Conservation (phyloP, 768 basidiomycete species). For the Tylopilus subfusipes region DNA sequence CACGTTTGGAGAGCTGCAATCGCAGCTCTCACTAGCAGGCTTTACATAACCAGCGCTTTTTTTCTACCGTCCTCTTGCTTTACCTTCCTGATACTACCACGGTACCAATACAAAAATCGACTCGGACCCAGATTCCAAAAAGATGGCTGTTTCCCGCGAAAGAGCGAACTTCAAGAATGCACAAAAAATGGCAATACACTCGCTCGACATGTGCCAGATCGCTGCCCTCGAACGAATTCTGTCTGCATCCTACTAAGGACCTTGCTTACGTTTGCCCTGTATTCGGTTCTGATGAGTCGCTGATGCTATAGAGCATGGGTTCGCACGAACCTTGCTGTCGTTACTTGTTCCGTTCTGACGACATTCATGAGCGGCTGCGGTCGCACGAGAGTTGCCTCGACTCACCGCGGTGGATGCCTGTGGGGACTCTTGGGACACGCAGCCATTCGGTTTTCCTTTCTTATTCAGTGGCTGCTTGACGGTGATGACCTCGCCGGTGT, state of each 20-base stretch:
- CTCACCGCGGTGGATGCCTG: background rate
- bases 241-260: background rate
- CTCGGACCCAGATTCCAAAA: background rate
- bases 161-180: background rate
- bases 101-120: background rate
- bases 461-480: background rate
- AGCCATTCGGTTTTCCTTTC: background rate
- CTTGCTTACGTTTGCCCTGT: background rate
- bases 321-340: slow-evolving; percentile 1
- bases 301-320: background rate
- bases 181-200: background rate
- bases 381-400: background rate
- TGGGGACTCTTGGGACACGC: background rate
- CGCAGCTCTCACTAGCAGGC: too few species aligned
- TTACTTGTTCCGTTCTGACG: background rate
- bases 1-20: too few species aligned
- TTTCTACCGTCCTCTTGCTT: too few species aligned
- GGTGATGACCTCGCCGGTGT: background rate
- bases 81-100: too few species aligned
- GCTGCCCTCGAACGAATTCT: background rate
- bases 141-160: background rate
- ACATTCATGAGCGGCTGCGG: background rate
- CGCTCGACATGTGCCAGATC: background rate
- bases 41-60: too few species aligned
- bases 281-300: background rate